Base-by-base conservation (phyloP, 2,329 filamentous ascomycete genomes). In the Mycosphaerella arachidis region DNA sequence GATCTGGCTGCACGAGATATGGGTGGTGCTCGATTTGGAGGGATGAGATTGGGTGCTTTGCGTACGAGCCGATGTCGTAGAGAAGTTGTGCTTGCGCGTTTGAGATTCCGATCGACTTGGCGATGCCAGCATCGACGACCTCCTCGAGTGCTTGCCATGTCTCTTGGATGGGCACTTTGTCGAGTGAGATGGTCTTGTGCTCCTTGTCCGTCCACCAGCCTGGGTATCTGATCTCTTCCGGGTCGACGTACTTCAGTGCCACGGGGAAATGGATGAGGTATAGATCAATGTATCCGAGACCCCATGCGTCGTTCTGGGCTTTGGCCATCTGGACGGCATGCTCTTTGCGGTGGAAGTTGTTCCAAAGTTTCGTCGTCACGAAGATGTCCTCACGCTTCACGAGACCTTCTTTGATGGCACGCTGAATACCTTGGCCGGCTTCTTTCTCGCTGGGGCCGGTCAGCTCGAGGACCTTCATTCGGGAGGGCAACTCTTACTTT, bases 341-440 rank as follows among this genome's bases (percentile, higher is more conserved):
- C 64, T 91, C 85, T 66, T 79, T 81, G 68, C 91, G 87, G 79
- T 94, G 89, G 83, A 90, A 94, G 67, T 86, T 86, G 79, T 92
- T 91, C 31, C 91, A 94, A 59, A 95, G 86, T 81, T 94, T 95
- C 76, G 87, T 90, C 65, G 91, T 88, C 71, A 95, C 86, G 83
- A 94, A 94, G 74, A 94, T 87, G n/a, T 95, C 90, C 75, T 88
- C 84, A 58, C 89, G 87, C 78, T 86, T 90, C 66, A 91, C 88
- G 58, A 91, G 75, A 48, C 88, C 88, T 10, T 92, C 89, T 70
- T 86, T 82, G 76, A 92, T 90, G 70, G 89, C 89, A 67, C 87
- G 87, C 61, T 86, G 56, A 51, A 66, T 62, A 46, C 63, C 63
- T 16, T 61, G 59, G 29, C 89, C 89, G 66, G 83, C 85, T 76